phyloP scores from a whole-genome alignment of 2,329 filamentous ascomycete genomes.

The Byssochlamys sp. region DNA sequence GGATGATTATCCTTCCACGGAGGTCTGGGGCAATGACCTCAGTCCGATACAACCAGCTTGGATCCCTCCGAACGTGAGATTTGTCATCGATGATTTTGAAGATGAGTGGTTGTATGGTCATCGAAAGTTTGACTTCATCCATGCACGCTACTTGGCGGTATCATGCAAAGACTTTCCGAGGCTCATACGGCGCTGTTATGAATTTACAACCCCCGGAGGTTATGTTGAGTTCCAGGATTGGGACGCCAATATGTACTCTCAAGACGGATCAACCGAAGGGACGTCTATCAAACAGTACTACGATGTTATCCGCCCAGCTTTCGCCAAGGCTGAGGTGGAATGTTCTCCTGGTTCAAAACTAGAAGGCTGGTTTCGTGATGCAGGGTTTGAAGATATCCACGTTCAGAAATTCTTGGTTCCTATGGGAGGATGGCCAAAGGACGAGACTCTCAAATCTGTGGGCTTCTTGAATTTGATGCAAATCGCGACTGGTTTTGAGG shows the following conservation, averaged over 20 bases:
- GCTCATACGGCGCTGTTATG: slow-evolving; percentile 39
- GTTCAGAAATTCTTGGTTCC: slow-evolving; percentile 9
- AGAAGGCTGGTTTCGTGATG: slow-evolving; percentile 10
- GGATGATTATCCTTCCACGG: slow-evolving; percentile 16
- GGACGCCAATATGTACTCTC: slow-evolving; percentile 16
- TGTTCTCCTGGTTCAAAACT: slow-evolving; percentile 2
- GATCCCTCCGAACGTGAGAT: slow-evolving; percentile 47
- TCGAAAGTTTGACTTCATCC: slow-evolving; percentile 49
- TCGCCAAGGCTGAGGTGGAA: not conserved
- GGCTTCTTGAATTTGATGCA: slow-evolving; percentile 16
- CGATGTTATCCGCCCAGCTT: not conserved
- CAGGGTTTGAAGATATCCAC: slow-evolving; percentile 14
- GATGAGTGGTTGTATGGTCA: slow-evolving; percentile 46
- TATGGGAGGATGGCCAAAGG: slow-evolving; percentile 13
- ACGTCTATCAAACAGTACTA: not conserved
- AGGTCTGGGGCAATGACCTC: slow-evolving; percentile 19
- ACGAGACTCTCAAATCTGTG: slow-evolving; percentile 9
- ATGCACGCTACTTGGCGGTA: slow-evolving; percentile 48
- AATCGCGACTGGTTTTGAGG: slow-evolving; percentile 16
- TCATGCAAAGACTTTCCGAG: slow-evolving; percentile 48
- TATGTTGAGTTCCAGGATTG: slow-evolving; percentile 29
- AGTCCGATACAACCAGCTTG: slow-evolving; percentile 18
- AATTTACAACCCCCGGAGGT: slow-evolving; percentile 36
- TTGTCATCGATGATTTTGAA: slow-evolving; percentile 51
- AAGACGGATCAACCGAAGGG: slow-evolving; percentile 9